Percentiles rank a stretch among this genome's conserved stretches.
Conservation (phyloP, 2,329 filamentous ascomycete genomes). For the Alternaria alternata region DNA sequence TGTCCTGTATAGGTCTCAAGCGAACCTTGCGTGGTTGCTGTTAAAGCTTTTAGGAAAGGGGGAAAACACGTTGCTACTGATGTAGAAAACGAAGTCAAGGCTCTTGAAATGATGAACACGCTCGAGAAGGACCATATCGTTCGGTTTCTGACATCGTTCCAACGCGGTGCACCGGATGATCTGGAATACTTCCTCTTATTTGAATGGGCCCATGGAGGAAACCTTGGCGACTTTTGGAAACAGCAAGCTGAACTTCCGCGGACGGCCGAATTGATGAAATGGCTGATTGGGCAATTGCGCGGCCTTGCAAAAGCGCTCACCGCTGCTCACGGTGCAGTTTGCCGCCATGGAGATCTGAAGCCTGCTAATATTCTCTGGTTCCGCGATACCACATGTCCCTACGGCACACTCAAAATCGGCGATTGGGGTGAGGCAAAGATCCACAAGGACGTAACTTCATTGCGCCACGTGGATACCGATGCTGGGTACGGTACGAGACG, state of each 20-base stretch:
- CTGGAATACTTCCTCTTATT: constrained; percentile 24
- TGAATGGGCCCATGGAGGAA: background rate
- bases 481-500: background rate
- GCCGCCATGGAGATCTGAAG: background rate
- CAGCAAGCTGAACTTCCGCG: background rate
- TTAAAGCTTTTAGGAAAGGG: background rate
- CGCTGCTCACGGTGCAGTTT: background rate
- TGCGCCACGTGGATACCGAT: no score
- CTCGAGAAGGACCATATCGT: constrained; percentile 26
- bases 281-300: no score
- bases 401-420: background rate
- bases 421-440: background rate
- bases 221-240: background rate
- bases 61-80: constrained; percentile 8
- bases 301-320: background rate
- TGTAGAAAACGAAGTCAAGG: constrained; percentile 20
- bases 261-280: background rate
- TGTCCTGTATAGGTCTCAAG: no score
- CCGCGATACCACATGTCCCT: no score
- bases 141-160: constrained; percentile 28
- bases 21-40: background rate
- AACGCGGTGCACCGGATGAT: background rate
- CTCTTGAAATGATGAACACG: constrained; percentile 22
- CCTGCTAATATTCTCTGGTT: background rate
- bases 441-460: background rate